These are phyloP conservation scores for Aspergillus ellipticus DNA, from an alignment of 495 filamentous ascomycete species.

Conservation along the genomic window DNA sequence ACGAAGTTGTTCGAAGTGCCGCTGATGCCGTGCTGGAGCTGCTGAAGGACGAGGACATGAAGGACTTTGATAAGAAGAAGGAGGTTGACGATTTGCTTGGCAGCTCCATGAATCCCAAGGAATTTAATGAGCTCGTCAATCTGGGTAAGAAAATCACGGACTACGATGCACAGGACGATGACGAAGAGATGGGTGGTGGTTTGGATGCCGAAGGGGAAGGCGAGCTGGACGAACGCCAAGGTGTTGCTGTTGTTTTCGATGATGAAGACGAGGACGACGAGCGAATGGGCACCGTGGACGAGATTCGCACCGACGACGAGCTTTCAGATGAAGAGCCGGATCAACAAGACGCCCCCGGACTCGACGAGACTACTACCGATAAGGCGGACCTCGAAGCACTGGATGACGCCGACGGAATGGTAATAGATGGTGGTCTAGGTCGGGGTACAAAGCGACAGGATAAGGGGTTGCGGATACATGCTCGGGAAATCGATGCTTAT, in stretches of 20 bases:
- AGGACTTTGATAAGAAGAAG: conserved; percentile 98
- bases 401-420: conserved; percentile 63
- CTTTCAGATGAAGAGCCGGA: conserved; percentile 63
- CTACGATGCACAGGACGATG: conserved; percentile 95
- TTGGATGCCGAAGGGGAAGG: conserved; percentile 58
- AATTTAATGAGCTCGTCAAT: conserved; percentile 96
- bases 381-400: conserved; percentile 42
- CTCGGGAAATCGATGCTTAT: conserved; percentile 90
- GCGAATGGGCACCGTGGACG: conserved; percentile 65
- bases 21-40: conserved; percentile 88
- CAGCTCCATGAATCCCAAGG: conserved; percentile 73
- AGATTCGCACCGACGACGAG: conserved; percentile 74
- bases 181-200: conserved; percentile 75
- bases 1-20: conserved; percentile 89
- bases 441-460: conserved; percentile 45
- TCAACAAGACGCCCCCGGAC: conserved; percentile 42
- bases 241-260: conserved; percentile 96
- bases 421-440: conserved; percentile 63
- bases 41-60: conserved; percentile 92
- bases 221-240: conserved; percentile 88
- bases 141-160: conserved; percentile 99
- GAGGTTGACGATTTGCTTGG: conserved; percentile 93
- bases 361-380: conserved; percentile 51
- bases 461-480: conserved; percentile 60
- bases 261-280: conserved; percentile 91